Conservation (phyloP, 1,284 basidiomycete species). For the Puccinia sorghi region DNA sequence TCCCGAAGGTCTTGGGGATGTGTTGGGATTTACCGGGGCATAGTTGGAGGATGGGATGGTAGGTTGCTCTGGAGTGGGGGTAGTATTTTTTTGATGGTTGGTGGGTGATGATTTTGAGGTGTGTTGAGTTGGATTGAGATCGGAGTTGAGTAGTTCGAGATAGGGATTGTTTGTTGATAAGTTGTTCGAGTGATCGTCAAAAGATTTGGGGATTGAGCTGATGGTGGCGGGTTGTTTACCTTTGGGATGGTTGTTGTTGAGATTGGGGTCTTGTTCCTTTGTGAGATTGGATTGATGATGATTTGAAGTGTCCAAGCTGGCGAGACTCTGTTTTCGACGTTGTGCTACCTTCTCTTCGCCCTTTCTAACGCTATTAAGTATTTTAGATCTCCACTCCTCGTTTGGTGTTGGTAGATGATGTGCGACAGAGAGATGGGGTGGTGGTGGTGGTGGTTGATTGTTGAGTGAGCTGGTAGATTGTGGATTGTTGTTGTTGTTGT, state of each 20-base stretch:
- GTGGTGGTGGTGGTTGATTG: not conserved
- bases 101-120: too few relatives aligned
- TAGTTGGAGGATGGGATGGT: not conserved
- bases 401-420: constrained; percentile 24
- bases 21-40: not conserved
- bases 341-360: constrained; percentile 47
- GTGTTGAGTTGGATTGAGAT: not conserved
- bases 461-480: not conserved
- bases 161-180: constrained; percentile 18
- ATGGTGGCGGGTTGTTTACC: constrained; percentile 6
- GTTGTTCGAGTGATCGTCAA: not conserved
- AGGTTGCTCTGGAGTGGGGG: not conserved
- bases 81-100: not conserved
- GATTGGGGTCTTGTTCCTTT: not conserved
- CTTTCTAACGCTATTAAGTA: constrained; percentile 37
- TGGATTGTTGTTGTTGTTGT: not conserved
- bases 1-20: not conserved
- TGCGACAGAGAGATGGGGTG: not conserved
- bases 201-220: not conserved
- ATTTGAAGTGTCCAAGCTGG: constrained; percentile 7
- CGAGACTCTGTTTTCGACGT: constrained; percentile 31
- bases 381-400: constrained; percentile 44
- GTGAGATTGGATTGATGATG: not conserved
- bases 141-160: not conserved
- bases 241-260: not conserved